A percentile compares a stretch with the other conserved stretches of the same genome.
Conservation (phyloP, 2,329 filamentous ascomycete species). For the Phaeophleospora eucalypticola region DNA sequence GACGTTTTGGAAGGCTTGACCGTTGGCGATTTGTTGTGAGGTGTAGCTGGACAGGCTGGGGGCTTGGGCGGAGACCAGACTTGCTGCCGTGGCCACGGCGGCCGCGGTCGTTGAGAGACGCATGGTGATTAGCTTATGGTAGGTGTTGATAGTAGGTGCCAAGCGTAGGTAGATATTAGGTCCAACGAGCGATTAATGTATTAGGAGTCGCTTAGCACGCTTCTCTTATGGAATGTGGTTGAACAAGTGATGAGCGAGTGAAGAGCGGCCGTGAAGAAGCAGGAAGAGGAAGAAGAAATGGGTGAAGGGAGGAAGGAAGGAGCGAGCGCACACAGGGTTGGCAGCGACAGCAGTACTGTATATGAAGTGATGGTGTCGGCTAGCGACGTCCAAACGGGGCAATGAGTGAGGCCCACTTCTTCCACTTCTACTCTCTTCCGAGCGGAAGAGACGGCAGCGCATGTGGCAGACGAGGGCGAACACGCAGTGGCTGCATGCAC, state of each 20-base stretch:
- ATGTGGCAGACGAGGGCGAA: no score
- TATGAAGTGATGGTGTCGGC: not conserved
- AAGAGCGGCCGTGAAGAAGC: not conserved
- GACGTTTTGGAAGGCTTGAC: conserved; percentile 29
- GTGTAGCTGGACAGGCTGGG: conserved; percentile 25
- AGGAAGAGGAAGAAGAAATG: not conserved
- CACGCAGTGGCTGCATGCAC: no score
- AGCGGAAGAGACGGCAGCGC: no score
- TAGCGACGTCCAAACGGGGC: no score
- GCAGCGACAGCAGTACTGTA: not conserved
- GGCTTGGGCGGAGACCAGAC: conserved; percentile 19
- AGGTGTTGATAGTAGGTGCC: not conserved
- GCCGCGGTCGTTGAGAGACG: conserved; percentile 12
- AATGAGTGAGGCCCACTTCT: no score
- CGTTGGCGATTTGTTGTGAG: conserved; percentile 24
- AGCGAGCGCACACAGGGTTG: not conserved
- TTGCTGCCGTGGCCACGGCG: conserved; percentile 14
- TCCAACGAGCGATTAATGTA: no score
- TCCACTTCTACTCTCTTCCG: no score
- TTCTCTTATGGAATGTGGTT: no score
- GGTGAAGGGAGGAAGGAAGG: conserved; percentile 1
- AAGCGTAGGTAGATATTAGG: no score
- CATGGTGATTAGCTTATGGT: conserved; percentile 13
- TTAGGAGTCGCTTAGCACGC: no score
- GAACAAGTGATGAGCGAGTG: not conserved